These are phyloP conservation scores for Trichosporon sp. DNA, from an alignment of 1,284 basidiomycete species.

Conservation along the genomic window DNA sequence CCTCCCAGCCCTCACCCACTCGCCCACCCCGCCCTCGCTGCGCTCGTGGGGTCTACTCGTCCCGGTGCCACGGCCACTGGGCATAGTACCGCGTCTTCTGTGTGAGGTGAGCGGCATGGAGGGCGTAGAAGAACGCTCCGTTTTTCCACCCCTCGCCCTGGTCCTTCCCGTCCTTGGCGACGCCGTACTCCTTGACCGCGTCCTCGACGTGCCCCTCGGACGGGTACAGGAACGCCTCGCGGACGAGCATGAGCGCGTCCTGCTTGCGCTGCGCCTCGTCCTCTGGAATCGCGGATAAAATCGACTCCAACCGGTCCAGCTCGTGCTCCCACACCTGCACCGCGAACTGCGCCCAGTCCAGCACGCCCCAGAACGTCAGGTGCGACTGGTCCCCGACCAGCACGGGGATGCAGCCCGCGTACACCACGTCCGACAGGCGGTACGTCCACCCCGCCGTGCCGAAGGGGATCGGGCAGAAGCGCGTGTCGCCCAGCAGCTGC, in stretches of 20 bases:
- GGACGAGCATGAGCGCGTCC: conserved; percentile 44
- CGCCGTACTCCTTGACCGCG: not conserved
- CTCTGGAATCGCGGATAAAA: conserved; percentile 36
- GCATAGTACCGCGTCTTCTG: conserved; percentile 4
- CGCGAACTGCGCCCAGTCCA: conserved; percentile 47
- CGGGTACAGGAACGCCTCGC: conserved; percentile 48
- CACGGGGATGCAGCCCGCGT: conserved; percentile 50
- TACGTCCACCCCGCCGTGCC: conserved; percentile 44
- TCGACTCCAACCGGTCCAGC: conserved; percentile 38
- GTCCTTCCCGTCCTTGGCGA: not conserved
- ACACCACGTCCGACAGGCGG: conserved; percentile 43
- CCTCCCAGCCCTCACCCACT: no score
- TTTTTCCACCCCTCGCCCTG: not conserved
- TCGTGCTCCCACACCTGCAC: conserved; percentile 39
- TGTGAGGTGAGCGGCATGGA: conserved; percentile 22
- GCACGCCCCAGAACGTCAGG: conserved; percentile 45
- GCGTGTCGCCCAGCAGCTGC: conserved; percentile 39
- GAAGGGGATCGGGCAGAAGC: conserved; percentile 46
- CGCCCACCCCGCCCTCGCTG: not conserved
- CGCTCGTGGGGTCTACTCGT: not conserved
- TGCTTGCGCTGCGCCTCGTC: conserved; percentile 37
- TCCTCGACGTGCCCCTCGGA: conserved; percentile 25
- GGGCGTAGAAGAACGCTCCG: conserved; percentile 34
- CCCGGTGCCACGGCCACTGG: not conserved
- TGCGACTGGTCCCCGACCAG: conserved; percentile 41